Conservation (phyloP, 2,329 filamentous ascomycete genomes). For the Aspergillus pseudotamarii region DNA sequence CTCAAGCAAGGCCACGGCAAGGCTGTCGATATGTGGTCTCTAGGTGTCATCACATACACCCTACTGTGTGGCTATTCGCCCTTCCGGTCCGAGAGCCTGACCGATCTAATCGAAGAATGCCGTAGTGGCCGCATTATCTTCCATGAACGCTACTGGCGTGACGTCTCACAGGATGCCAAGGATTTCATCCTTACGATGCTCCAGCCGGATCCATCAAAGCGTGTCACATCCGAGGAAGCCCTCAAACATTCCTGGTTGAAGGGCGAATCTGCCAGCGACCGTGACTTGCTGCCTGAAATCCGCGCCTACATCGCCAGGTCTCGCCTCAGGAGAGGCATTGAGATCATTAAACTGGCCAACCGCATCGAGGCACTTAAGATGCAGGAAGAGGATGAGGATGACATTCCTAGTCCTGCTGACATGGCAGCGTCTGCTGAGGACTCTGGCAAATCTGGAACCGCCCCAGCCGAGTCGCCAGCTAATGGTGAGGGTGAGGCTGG, state of each 20-base stretch:
- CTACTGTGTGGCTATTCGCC: constrained; percentile 97
- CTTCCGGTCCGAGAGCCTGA: constrained; percentile 91
- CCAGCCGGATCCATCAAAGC: constrained; percentile 73
- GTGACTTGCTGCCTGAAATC: constrained; percentile 97
- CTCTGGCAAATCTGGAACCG: constrained; percentile 19
- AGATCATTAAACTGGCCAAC: constrained; percentile 93
- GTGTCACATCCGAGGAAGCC: constrained; percentile 78
- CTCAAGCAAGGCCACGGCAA: constrained; percentile 96
- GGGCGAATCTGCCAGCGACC: constrained; percentile 87
- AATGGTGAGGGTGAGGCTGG: constrained; percentile 25
- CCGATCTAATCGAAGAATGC: constrained; percentile 94
- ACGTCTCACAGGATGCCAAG: constrained; percentile 93
- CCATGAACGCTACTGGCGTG: constrained; percentile 98
- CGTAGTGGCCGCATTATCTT: constrained; percentile 82
- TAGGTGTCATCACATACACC: constrained; percentile 98
- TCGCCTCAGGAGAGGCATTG: constrained; percentile 88
- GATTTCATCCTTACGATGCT: constrained; percentile 85
- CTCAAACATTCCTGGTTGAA: constrained; percentile 85
- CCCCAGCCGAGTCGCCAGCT: constrained; percentile 23
- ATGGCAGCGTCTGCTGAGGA: constrained; percentile 60
- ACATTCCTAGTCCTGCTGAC: constrained; percentile 60
- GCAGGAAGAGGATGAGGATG: constrained; percentile 81
- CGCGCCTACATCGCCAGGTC: constrained; percentile 90
- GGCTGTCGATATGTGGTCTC: constrained; percentile 98
- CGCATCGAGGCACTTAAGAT: constrained; percentile 93